These are phyloP conservation scores for Exserohilum rostratum DNA, from an alignment of 2,329 filamentous ascomycete species.

Conservation along the genomic window DNA sequence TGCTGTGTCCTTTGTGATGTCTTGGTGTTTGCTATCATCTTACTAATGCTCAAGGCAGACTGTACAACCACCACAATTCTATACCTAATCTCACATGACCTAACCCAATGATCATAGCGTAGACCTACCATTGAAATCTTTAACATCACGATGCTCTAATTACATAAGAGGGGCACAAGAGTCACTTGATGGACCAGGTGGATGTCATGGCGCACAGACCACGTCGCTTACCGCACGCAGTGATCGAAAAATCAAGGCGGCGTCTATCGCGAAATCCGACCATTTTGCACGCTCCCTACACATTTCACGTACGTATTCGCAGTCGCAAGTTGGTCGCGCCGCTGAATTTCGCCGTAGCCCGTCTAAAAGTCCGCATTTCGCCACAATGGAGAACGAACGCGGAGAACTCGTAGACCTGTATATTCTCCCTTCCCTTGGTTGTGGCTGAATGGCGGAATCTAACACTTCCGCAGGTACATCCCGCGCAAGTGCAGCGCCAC, in stretches of 20 bases:
- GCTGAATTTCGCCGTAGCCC: neutral
- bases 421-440: neutral
- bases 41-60: no score
- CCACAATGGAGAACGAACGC: conserved; percentile 5
- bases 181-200: neutral
- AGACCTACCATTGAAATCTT: no score
- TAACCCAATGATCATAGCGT: no score
- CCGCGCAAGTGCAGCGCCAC: conserved; percentile 3
- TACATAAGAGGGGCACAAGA: no score
- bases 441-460: neutral
- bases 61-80: no score
- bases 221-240: neutral
- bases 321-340: neutral
- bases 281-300: neutral
- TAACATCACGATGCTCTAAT: no score
- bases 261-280: neutral
- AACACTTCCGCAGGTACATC: neutral
- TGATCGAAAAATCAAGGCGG: neutral
- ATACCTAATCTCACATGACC: no score
- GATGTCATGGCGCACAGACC: neutral
- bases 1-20: no score
- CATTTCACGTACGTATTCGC: neutral
- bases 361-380: neutral
- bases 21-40: no score
- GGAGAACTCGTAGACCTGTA: conserved; percentile 3